phyloP scores from a whole-genome alignment of 2,329 filamentous ascomycete genomes.

The Myrmaecium sp. region DNA sequence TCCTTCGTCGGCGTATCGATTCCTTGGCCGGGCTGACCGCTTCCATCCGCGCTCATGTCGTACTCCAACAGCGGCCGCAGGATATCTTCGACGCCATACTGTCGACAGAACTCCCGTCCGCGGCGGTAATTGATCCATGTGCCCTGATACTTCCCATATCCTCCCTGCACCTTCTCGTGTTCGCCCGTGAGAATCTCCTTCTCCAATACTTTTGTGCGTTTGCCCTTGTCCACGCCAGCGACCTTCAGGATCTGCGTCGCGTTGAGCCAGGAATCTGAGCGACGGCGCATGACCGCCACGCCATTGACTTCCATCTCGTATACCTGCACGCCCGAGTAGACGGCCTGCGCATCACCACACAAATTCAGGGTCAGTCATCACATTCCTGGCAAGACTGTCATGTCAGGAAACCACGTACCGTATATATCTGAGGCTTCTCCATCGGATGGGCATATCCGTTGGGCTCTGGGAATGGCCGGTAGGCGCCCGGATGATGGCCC shows the following conservation, averaged over 20 bases:
- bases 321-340: slow-evolving; percentile 89
- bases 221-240: slow-evolving; percentile 91
- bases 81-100: slow-evolving; percentile 59
- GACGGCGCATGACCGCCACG: slow-evolving; percentile 86
- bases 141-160: slow-evolving; percentile 97
- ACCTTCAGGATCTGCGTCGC: slow-evolving; percentile 97
- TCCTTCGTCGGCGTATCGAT: slow-evolving; percentile 96
- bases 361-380: background rate
- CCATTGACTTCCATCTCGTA: slow-evolving; percentile 98
- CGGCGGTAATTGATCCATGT: slow-evolving; percentile 95
- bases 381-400: background rate
- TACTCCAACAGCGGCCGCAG: slow-evolving; percentile 61
- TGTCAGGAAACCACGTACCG: slow-evolving; percentile 19
- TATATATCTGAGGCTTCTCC: slow-evolving; percentile 34
- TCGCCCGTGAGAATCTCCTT: slow-evolving; percentile 94
- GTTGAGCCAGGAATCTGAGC: slow-evolving; percentile 91
- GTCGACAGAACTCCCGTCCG: slow-evolving; percentile 77
- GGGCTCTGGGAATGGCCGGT: slow-evolving; percentile 21
- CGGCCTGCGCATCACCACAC: slow-evolving; percentile 37
- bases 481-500: slow-evolving; percentile 16
- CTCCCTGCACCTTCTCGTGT: slow-evolving; percentile 96
- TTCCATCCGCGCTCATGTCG: slow-evolving; percentile 63
- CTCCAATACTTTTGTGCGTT: slow-evolving; percentile 92
- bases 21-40: slow-evolving; percentile 47
- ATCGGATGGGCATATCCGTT: slow-evolving; percentile 20